Evolutionary conservation across 441 rosid species (phyloP), one percentile per base, ranked within the genome.

Genomic region (Dalechampia spathulata): DNA sequence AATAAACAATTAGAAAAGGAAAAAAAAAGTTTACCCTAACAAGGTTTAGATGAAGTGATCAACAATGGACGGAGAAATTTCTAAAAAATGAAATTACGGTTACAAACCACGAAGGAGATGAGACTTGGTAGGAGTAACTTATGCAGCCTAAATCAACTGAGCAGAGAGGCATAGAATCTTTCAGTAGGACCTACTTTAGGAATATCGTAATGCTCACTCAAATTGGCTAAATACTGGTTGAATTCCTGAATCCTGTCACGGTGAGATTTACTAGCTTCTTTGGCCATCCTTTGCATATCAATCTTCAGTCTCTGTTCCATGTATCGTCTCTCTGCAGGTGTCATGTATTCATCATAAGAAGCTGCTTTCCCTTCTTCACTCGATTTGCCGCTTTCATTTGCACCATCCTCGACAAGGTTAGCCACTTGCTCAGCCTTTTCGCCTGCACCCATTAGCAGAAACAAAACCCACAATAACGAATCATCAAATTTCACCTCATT

Each of bases 131-230:
- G 14, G 8, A 26, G 15, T 1, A 27, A 0, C 32, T 17, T 30
- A 10, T 30, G 25, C 2, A 30, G n/a, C n/a, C n/a, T n/a, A n/a
- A n/a, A n/a, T n/a, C 6, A 3, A 19, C 30, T 22, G 34, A 2
- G 9, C 10, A 7, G 12, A 41, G 1, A n/a, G 38, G 52, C 28
- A 2, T 7, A 37, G 15, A 10, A 39, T 16, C 25, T 13, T 38
- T 42, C 41, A 59, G 55, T 90, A 22, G 90, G 94, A 44, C 94
- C 90, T 45, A 85, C 94, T 71, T 83, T 85, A 48, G 87, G 90
- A 52, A 83, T 83, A 75, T 83, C 94, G 7, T 85, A 83, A 54
- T 80, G 94, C 70, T 85, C 87, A 25, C 83, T 83, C 80, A 85
- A 75, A 64, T 83, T 83, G 1, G 94, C 90, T 45, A 83, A 70